Evolutionary conservation across 805 yeast species (phyloP).

Genomic region (Yarrowia sp.): DNA sequence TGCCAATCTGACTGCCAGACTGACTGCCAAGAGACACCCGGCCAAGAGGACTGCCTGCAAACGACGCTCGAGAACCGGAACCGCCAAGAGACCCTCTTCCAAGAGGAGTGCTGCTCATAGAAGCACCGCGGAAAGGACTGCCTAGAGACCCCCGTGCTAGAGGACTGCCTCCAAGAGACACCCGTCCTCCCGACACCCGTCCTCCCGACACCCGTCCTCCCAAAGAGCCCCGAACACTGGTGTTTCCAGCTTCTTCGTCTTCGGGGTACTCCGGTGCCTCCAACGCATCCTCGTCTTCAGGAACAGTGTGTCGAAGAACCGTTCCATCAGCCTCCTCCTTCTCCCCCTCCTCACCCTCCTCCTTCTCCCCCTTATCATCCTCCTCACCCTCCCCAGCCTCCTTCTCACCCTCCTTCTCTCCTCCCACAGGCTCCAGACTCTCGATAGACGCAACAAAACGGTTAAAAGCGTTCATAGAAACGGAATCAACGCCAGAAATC

Average conservation of each 20-base stretch:
- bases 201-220: neutral
- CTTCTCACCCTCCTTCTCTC: neutral
- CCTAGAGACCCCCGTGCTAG: neutral
- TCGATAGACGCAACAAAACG: neutral
- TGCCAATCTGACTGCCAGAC: neutral
- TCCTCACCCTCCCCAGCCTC: neutral
- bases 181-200: neutral
- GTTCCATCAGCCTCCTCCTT: neutral
- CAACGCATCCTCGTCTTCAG: neutral
- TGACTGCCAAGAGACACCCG: too few species aligned
- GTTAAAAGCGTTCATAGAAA: neutral
- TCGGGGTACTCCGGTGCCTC: conserved; percentile 11
- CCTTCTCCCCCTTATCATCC: too few species aligned
- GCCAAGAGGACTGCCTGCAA: neutral
- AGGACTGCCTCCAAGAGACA: neutral
- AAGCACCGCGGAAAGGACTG: too few species aligned
- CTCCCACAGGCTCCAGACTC: neutral
- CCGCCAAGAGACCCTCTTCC: too few species aligned
- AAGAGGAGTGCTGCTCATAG: too few species aligned
- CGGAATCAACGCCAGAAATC: neutral
- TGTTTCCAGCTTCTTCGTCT: neutral
- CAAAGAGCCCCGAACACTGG: neutral
- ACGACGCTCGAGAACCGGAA: too few species aligned
- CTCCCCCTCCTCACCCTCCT: neutral
- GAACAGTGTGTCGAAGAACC: neutral